phyloP scores from a whole-genome alignment of 2,329 filamentous ascomycete species.

The Stagonosporopsis rhizophila region DNA sequence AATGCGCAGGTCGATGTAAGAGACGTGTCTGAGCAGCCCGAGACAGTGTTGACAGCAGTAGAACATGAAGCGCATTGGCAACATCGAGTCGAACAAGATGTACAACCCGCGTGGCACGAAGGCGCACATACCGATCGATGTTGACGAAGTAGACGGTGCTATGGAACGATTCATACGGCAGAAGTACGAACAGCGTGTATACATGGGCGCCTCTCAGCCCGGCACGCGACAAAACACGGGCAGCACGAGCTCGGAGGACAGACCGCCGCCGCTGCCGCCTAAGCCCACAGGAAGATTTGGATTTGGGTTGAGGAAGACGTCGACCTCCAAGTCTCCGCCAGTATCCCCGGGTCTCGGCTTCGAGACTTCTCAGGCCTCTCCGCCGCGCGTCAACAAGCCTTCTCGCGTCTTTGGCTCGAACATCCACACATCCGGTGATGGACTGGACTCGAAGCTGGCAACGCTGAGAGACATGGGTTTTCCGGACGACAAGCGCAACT shows the following conservation, averaged over 20 bases:
- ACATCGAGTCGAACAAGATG: constrained; percentile 81
- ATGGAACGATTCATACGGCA: constrained; percentile 96
- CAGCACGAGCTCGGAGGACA: constrained; percentile 63
- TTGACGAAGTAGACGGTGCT: constrained; percentile 88
- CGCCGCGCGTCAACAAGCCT: constrained; percentile 65
- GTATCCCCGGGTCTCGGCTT: constrained; percentile 46
- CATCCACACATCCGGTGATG: constrained; percentile 62
- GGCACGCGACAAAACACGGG: constrained; percentile 62
- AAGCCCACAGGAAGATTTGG: constrained; percentile 68
- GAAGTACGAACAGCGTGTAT: constrained; percentile 80
- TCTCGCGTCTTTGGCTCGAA: constrained; percentile 73
- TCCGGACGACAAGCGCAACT: constrained; percentile 79
- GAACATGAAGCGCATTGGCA: constrained; percentile 95
- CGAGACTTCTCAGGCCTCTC: constrained; percentile 38
- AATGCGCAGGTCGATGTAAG: constrained; percentile 94
- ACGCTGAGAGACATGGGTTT: constrained; percentile 93
- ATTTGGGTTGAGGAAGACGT: constrained; percentile 72
- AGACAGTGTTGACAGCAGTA: constrained; percentile 50
- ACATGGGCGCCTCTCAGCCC: constrained; percentile 50
- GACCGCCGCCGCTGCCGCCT: constrained; percentile 64
- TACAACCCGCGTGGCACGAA: constrained; percentile 88
- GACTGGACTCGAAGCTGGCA: constrained; percentile 76
- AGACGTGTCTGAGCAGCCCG: neutral
- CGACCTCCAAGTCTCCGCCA: constrained; percentile 64
- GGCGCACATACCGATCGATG: constrained; percentile 85